Evolutionary conservation across 2,329 filamentous ascomycete genomes (phyloP).

Genomic region (Penicillium decumbens): DNA sequence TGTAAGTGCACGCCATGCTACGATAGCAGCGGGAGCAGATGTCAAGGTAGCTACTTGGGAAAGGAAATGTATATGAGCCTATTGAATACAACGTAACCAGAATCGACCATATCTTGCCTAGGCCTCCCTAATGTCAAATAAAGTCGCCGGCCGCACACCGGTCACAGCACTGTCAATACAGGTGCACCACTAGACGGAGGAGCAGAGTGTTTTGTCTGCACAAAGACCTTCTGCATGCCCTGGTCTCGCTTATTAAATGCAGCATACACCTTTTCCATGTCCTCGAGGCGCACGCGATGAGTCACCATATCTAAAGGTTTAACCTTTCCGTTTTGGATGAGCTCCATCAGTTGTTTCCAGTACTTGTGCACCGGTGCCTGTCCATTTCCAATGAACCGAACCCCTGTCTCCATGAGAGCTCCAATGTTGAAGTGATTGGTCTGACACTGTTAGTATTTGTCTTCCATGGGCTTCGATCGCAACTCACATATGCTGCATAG

Average conservation of each 20-base stretch:
- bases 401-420: slow-evolving; percentile 74
- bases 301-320: slow-evolving; percentile 76
- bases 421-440: slow-evolving; percentile 75
- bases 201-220: slow-evolving; percentile 55
- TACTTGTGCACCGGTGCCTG: slow-evolving; percentile 74
- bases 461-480: not conserved
- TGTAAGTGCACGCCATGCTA: too few species aligned
- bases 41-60: too few species aligned
- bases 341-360: slow-evolving; percentile 67
- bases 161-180: slow-evolving; percentile 42
- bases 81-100: not conserved
- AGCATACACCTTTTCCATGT: slow-evolving; percentile 63
- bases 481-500: slow-evolving; percentile 55
- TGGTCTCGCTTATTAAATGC: slow-evolving; percentile 53
- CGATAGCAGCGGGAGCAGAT: too few species aligned
- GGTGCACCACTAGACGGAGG: slow-evolving; percentile 51
- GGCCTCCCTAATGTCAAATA: not conserved
- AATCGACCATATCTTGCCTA: not conserved
- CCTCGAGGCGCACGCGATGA: slow-evolving; percentile 70
- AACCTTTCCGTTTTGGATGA: slow-evolving; percentile 52
- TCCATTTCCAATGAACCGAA: slow-evolving; percentile 66
- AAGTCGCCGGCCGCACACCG: not conserved
- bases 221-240: slow-evolving; percentile 77
- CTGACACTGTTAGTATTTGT: not conserved
- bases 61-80: not conserved